Evolutionary conservation across 179 eudicot species (phyloP).

Genomic region (Beta corolliflora): DNA sequence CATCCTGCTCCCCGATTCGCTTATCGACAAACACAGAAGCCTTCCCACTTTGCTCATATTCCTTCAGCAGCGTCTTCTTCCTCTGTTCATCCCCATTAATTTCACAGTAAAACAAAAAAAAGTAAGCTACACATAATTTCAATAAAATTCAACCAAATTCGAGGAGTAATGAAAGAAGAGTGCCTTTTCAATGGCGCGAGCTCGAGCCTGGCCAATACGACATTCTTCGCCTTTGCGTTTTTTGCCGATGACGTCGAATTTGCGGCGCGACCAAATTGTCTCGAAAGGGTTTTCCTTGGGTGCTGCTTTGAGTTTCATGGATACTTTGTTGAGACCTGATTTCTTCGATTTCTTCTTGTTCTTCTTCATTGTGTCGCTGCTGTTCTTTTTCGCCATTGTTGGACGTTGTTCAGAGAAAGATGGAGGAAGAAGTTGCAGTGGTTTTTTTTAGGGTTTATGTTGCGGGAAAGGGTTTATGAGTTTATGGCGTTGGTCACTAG

Average conservation of each 20-base stretch:
- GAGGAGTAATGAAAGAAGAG: background rate
- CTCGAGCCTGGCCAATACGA: conserved; percentile 85
- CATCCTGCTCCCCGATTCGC: conserved; percentile 85
- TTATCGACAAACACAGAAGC: conserved; percentile 82
- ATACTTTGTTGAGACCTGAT: conserved; percentile 42
- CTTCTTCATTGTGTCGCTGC: conserved; percentile 36
- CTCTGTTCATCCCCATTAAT: conserved; percentile 49
- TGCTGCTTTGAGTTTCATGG: conserved; percentile 57
- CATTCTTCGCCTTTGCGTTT: conserved; percentile 83
- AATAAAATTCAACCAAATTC: background rate
- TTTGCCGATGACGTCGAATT: conserved; percentile 79
- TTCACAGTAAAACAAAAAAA: background rate
- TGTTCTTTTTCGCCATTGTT: conserved; percentile 66
- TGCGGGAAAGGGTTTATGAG: background rate
- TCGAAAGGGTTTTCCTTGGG: conserved; percentile 71
- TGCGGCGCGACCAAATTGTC: conserved; percentile 85
- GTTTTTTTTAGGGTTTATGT: conserved; percentile 27
- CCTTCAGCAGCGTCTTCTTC: conserved; percentile 81
- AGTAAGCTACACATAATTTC: background rate
- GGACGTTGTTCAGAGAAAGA: conserved; percentile 5
- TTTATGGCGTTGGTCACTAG: background rate
- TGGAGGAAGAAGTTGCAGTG: background rate
- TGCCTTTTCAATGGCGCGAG: conserved; percentile 74
- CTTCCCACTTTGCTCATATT: conserved; percentile 78
- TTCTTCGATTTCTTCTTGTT: conserved; percentile 48